Evolutionary conservation across 2,329 filamentous ascomycete genomes (phyloP).

Genomic region (Didymella exigua): DNA sequence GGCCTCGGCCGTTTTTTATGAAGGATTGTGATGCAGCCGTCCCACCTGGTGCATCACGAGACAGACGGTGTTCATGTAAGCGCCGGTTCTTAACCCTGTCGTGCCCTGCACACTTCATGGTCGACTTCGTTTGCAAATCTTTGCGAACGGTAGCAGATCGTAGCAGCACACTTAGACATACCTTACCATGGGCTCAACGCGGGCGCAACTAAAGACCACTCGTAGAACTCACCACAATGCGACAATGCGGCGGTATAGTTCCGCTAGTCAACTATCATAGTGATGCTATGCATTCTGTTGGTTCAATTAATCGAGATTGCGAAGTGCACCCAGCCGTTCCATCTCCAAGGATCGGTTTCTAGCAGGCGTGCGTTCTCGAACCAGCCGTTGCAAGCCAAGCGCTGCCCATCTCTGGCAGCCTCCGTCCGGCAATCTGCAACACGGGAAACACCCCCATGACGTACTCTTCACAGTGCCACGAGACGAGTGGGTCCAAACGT

Average conservation of each 20-base stretch:
- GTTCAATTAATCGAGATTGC: conserved; percentile 34
- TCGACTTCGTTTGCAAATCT: conserved; percentile 21
- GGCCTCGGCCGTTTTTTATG: conserved; percentile 30
- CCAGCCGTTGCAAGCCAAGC: conserved; percentile 20
- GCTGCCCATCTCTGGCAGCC: conserved; percentile 35
- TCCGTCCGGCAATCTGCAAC: conserved; percentile 42
- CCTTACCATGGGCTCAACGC: conserved; percentile 13
- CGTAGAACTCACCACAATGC: conserved; percentile 18
- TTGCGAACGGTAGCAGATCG: conserved; percentile 27
- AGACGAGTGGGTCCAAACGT: conserved; percentile 47
- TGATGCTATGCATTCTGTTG: conserved; percentile 19
- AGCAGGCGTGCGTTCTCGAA: conserved; percentile 8
- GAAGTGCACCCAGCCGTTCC: conserved; percentile 33
- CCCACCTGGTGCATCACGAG: conserved; percentile 40
- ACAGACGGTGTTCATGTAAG: conserved; percentile 28
- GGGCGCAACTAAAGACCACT: conserved; percentile 15
- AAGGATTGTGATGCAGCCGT: conserved; percentile 26
- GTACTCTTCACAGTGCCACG: conserved; percentile 41
- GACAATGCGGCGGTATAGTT: conserved; percentile 9
- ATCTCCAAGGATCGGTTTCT: conserved; percentile 19
- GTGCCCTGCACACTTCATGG: conserved; percentile 14
- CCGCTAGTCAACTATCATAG: neutral
- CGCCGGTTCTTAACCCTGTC: conserved; percentile 24
- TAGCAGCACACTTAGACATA: conserved; percentile 25
- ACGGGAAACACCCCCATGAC: conserved; percentile 45